Base-by-base conservation (phyloP, 306 rosid species). In the Betula pendula region DNA sequence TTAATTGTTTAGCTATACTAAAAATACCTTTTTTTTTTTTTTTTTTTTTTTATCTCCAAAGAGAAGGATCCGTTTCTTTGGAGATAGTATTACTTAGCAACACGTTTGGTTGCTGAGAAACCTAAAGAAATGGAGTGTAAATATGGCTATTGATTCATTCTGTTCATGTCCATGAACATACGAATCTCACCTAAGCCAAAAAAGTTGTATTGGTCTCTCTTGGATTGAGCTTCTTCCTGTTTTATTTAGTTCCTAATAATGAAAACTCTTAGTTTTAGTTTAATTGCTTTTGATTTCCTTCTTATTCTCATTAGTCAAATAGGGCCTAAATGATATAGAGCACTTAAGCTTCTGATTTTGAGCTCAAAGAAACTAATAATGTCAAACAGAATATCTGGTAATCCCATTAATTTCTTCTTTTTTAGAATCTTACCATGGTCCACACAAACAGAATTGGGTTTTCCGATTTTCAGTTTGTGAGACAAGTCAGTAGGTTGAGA, bases 151-250 rank as follows among this genome's bases (percentile, higher is more conserved):
- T 55, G 24, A 44, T 45, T 76, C 50, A 25, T 48, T 77, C 74
- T 79, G 62, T 68, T 68, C 80, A 27, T 59, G 56, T 58, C 67
- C 44, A 2, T 1, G 19, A 65, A n/a, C 51, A 53, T 48, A 72
- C 20, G 22, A 68, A 27, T 40, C 29, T 5, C 17, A 38, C 43
- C 50, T 49, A 62, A 51, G 48, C 44, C 42, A 59, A 79, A 50
- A 77, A n/a, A 14, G 45, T 79, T 68, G 14, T 42, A 31, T 68
- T 73, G 77, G 29, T 69, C 66, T 24, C 71, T 77, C 66, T 52
- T 72, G 74, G 47, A 66, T 58, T 83, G 38, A 84, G 35, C 76
- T 80, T 80, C 76, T 80, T 80, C 77, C 71, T 67, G 49, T n/a
- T n/a, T 72, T 48, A 9, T 33, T 63, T 33, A 49, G 47, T 35